Base-by-base conservation (phyloP, 306 rosid genomes). In the Cucumis hystrix region DNA sequence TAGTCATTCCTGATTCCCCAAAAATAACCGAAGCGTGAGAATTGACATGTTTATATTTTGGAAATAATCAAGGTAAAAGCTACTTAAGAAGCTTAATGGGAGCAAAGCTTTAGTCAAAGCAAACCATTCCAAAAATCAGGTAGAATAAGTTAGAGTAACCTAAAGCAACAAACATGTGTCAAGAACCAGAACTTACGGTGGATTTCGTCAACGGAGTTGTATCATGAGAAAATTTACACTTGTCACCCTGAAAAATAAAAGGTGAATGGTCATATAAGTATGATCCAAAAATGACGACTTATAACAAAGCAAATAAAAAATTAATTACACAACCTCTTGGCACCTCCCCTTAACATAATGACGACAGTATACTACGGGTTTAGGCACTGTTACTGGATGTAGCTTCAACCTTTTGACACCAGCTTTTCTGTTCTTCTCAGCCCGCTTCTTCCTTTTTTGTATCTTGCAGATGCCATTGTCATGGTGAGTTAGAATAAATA, bases 221-320 rank as follows among this genome's bases (percentile, higher is more conserved):
- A 77, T 92, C 96, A 82, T 92, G 98, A 41, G 98, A 92, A 83
- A 90, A 94, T 33, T 85, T 80, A 89, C 98, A 94, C 81, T 87
- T 87, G 80, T 89, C 96, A 66, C 93, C 96, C 97, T 91, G 96
- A 64, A 77, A 81, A 83, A 79, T 59, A 76, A 64, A 77, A 70
- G 51, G 39, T 4, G 35, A 69, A n/a, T 28, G 40, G 65, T 20
- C 35, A 35, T 74, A 30, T 18, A 30, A 52, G 64, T 54, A 54
- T 15, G 78, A 68, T 28, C 49, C 78, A 55, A 18, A 18, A 30
- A 35, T 56, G 9, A 39, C 10, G 41, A 33, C 33, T 5, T 57
- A 72, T 35, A 39, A 25, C 18, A 45, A 33, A 58, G 41, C 41
- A 37, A 74, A 56, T 11, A 66, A 8, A 15, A 56, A 60, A 18